Percentiles rank a stretch among this genome's conserved stretches.
phyloP scores from a whole-genome alignment of 2,329 filamentous ascomycete species.

The Penicillium sp. region DNA sequence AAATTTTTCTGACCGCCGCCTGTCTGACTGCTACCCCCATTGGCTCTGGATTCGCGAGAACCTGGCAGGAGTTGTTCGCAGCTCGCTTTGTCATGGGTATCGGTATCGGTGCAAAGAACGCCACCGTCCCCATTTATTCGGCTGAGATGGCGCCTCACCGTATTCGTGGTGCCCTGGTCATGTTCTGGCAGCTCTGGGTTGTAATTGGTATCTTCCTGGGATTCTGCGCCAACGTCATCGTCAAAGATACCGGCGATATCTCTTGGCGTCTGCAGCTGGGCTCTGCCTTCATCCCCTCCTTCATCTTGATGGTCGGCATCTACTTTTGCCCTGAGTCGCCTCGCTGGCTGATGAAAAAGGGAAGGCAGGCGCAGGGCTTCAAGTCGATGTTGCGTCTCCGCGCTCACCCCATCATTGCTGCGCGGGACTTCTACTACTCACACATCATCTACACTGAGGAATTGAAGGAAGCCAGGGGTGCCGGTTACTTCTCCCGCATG shows the following conservation, averaged over 20 bases:
- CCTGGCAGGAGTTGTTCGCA: conserved; percentile 51
- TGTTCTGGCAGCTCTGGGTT: conserved; percentile 46
- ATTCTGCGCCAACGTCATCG: conserved; percentile 57
- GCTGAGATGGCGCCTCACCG: conserved; percentile 51
- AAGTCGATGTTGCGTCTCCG: conserved; percentile 16
- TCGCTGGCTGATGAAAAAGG: conserved; percentile 23
- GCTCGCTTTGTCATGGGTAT: conserved; percentile 53
- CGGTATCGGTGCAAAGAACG: conserved; percentile 54
- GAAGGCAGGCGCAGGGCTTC: conserved; percentile 10
- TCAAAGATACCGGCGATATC: conserved; percentile 52
- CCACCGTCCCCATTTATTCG: conserved; percentile 50
- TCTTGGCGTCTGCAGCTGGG: conserved; percentile 59
- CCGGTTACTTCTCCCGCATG: conserved; percentile 57
- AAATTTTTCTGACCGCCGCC: conserved; percentile 57
- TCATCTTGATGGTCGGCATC: conserved; percentile 43
- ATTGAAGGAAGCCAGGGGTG: conserved; percentile 34
- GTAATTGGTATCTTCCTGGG: conserved; percentile 56
- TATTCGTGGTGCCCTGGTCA: conserved; percentile 51
- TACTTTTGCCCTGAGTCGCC: conserved; percentile 26
- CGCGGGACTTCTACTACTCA: conserved; percentile 58
- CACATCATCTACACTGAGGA: conserved; percentile 47
- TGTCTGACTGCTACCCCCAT: conserved; percentile 63
- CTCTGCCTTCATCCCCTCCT: conserved; percentile 58
- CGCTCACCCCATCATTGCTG: conserved; percentile 38
- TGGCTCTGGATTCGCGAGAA: conserved; percentile 55